These are phyloP conservation scores for Suillus decipiens DNA, from an alignment of 768 basidiomycete species.

Conservation along the genomic window DNA sequence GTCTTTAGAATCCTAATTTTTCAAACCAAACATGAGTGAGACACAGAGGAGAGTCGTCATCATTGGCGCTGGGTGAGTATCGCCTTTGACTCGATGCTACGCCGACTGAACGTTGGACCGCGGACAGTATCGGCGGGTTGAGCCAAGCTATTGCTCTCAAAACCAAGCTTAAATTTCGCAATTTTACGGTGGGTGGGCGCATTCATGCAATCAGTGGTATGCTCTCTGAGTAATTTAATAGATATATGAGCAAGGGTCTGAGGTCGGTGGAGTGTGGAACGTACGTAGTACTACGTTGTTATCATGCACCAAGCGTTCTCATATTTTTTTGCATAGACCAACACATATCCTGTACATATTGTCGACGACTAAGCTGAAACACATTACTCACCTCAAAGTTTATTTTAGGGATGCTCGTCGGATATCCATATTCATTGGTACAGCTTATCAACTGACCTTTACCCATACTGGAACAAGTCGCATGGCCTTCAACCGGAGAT, in stretches of 20 bases:
- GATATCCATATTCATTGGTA: constrained; percentile 46
- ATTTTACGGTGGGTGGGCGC: constrained; percentile 41
- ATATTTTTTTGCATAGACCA: constrained; percentile 21
- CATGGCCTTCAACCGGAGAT: constrained; percentile 45
- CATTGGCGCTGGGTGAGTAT: constrained; percentile 23
- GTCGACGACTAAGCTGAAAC: not conserved
- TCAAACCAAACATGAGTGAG: too few species aligned
- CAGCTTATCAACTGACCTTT: constrained; percentile 47
- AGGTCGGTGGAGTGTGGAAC: constrained; percentile 54
- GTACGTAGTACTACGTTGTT: constrained; percentile 41
- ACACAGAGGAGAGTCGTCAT: constrained; percentile 18
- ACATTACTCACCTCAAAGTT: not conserved
- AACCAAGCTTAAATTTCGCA: constrained; percentile 35
- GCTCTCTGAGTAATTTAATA: constrained; percentile 18
- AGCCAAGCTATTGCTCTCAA: constrained; percentile 45
- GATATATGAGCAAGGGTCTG: constrained; percentile 49
- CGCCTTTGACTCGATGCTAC: not conserved
- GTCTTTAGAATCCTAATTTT: too few species aligned
- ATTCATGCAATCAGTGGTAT: not conserved
- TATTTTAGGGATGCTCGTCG: constrained; percentile 42
- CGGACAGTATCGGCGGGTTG: constrained; percentile 42
- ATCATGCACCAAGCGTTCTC: not conserved
- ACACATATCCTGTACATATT: constrained; percentile 24
- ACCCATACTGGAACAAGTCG: constrained; percentile 44
- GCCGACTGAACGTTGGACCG: not conserved